These are phyloP conservation scores for Helicocarpus griseus DNA, from an alignment of 2,329 filamentous ascomycete species.

Conservation along the genomic window DNA sequence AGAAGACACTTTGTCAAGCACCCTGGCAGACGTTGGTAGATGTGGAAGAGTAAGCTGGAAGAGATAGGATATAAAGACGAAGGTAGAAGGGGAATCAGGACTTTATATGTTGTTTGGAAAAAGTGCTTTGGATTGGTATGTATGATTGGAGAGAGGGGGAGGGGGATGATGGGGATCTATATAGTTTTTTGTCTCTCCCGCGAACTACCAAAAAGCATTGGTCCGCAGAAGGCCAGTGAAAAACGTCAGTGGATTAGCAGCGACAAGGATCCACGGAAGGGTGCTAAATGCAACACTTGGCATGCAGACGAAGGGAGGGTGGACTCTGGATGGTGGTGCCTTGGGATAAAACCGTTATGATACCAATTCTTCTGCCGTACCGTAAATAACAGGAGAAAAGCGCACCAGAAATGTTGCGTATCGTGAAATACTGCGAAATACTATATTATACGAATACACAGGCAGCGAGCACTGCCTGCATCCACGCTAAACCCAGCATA, in stretches of 20 bases:
- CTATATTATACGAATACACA: background rate
- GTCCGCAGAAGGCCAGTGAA: background rate
- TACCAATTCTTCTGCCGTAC: background rate
- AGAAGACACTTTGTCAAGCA: constrained; percentile 1
- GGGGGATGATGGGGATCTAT: background rate
- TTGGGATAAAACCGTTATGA: background rate
- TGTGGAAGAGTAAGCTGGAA: background rate
- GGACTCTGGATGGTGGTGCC: no score
- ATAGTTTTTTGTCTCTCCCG: background rate
- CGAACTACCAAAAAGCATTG: background rate
- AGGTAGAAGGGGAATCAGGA: background rate
- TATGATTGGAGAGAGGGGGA: constrained; percentile 1
- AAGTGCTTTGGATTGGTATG: constrained; percentile 1
- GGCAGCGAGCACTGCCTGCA: background rate
- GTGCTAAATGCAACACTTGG: background rate
- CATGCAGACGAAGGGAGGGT: background rate
- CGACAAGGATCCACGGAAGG: background rate
- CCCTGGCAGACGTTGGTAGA: background rate
- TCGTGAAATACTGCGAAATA: background rate
- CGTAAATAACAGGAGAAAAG: background rate
- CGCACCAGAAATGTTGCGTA: background rate
- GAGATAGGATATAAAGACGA: background rate
- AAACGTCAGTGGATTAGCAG: background rate
- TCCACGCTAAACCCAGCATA: background rate
- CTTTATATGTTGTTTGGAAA: constrained; percentile 1